Evolutionary conservation across 2,329 filamentous ascomycete species (phyloP), one percentile per base, ranked within the genome.

Genomic region (Ceratocystis harringtonii): DNA sequence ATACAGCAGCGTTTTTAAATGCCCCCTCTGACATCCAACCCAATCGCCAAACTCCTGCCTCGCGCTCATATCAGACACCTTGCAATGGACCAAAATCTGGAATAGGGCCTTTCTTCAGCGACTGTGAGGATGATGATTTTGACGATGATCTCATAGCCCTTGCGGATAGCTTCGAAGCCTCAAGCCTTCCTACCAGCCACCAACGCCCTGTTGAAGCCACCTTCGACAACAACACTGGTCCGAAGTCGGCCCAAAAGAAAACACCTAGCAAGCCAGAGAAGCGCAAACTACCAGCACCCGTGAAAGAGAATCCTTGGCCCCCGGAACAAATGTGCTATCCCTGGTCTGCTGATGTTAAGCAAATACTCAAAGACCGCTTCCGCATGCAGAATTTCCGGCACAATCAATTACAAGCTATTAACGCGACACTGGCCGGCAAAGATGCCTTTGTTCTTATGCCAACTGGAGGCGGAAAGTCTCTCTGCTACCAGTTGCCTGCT

Each of bases 391-490:
- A 90, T 0, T 99, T 99, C 72, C 85, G 95, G 36, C 84, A 87
- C 64, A 94, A 96, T 72, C 94, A 99, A 72, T 80, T 97, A 1
- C 90, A 97, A 74, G 92, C 94, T 15, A 96, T 99, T 74, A 97
- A 99, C 74, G 88, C 92, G 1, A 97, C 94, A 0, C 78, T 99
- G 58, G 80, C 78, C 36, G 94, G 92, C 2, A 86, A 92, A 69
- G 92, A 99, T 75, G 87, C 89, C 0, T 99, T 99, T 73, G 88
- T 99, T 17, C 79, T 99, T 48, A 99, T 99, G 94, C 94, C 95
- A 1, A 99, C 94, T 0, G 94, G 94, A 64, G 94, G 94, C 68
- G 94, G 94, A 52, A 99, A 99, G 73, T 97, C 92, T 1, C 79
- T 99, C 1, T 97, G 94, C 74, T 99, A 99, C 73, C 95, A 99